phyloP scores from a whole-genome alignment of 2,329 filamentous ascomycete species.

The Penicillium digitatum region DNA sequence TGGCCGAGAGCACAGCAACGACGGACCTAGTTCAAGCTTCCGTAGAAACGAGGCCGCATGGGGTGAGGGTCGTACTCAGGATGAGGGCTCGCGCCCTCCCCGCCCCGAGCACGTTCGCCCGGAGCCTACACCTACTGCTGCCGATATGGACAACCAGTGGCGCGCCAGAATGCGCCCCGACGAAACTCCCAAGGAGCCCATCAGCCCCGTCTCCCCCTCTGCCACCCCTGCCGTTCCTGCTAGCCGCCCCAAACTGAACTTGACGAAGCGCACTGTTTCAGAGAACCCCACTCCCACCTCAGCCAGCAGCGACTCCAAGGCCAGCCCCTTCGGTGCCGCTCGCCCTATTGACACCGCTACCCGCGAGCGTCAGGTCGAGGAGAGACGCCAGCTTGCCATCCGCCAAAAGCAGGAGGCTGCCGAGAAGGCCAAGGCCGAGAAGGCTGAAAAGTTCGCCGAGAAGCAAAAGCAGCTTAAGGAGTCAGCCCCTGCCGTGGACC shows the following conservation, averaged over 20 bases:
- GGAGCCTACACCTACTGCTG: constrained; percentile 73
- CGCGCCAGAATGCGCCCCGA: constrained; percentile 88
- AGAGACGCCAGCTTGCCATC: constrained; percentile 70
- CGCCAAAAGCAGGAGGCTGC: constrained; percentile 83
- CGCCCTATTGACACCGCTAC: constrained; percentile 90
- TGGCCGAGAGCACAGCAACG: constrained; percentile 56
- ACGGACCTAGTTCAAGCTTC: constrained; percentile 58
- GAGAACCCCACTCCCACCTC: constrained; percentile 57
- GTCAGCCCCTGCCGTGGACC: constrained; percentile 32
- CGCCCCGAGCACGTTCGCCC: constrained; percentile 63
- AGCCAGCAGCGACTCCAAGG: constrained; percentile 63
- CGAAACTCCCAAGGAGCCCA: constrained; percentile 65
- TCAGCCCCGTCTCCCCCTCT: constrained; percentile 70
- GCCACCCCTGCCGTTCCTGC: constrained; percentile 61
- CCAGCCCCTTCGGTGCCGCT: constrained; percentile 89
- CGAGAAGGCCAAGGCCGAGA: constrained; percentile 75
- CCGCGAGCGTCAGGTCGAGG: constrained; percentile 83
- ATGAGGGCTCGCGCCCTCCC: constrained; percentile 69
- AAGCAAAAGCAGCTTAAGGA: constrained; percentile 51
- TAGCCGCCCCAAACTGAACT: constrained; percentile 75
- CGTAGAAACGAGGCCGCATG: constrained; percentile 69
- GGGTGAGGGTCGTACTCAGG: constrained; percentile 65
- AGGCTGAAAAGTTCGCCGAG: constrained; percentile 58
- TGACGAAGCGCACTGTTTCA: constrained; percentile 85
- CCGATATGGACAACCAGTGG: constrained; percentile 93